Conservation (phyloP, 2,329 filamentous ascomycete genomes). For the Whalleya microplaca region DNA sequence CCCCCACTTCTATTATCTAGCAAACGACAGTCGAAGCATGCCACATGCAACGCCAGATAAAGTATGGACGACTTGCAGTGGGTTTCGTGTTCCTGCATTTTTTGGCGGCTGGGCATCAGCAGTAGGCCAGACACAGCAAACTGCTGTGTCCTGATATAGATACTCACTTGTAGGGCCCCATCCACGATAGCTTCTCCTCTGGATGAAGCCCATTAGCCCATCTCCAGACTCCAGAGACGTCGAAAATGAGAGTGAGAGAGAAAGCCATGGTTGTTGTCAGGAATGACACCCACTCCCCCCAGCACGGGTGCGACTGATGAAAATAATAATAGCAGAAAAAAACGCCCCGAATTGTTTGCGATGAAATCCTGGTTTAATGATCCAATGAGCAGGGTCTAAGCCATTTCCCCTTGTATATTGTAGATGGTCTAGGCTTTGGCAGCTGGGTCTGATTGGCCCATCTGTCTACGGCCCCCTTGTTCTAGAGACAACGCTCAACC, state of each 20-base stretch:
- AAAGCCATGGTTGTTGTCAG: background rate
- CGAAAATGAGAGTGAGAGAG: background rate
- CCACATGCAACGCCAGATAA: background rate
- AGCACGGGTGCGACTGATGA: background rate
- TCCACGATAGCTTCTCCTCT: background rate
- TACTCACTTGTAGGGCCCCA: background rate
- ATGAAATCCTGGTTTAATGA: slow-evolving; percentile 16
- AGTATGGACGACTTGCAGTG: slow-evolving; percentile 3
- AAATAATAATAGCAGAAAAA: background rate
- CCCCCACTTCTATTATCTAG: background rate
- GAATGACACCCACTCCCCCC: no score
- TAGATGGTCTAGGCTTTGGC: slow-evolving; percentile 11
- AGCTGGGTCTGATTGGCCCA: slow-evolving; percentile 28
- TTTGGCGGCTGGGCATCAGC: slow-evolving; percentile 7
- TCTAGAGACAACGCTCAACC: slow-evolving; percentile 27
- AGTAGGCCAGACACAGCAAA: background rate
- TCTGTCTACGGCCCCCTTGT: slow-evolving; percentile 23
- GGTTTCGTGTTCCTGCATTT: slow-evolving; percentile 28
- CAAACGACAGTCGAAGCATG: background rate
- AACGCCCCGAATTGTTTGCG: background rate
- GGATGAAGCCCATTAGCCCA: background rate
- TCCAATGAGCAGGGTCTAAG: slow-evolving; percentile 16
- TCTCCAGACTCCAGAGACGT: background rate
- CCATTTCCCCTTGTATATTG: slow-evolving; percentile 12
- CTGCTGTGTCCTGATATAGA: background rate